phyloP scores from a whole-genome alignment of 331 rosid species.

The Erythrophleum ivorense region DNA sequence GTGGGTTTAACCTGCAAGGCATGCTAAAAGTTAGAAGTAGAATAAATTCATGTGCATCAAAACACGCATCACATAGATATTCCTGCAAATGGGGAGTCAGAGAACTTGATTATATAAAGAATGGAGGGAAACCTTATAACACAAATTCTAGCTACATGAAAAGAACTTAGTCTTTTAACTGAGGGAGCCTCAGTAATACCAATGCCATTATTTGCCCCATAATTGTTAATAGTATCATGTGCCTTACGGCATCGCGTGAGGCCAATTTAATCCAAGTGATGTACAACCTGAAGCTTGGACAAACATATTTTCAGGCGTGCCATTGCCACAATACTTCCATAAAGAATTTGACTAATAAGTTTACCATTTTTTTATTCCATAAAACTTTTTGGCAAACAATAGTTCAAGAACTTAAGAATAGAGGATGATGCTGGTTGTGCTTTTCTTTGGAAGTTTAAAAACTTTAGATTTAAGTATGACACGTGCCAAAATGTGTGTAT shows the following conservation, averaged over 20 bases:
- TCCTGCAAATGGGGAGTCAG: neutral
- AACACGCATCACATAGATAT: constrained; percentile 21
- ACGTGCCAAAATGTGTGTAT: neutral
- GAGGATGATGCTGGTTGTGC: neutral
- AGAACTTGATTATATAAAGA: neutral
- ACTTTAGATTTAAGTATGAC: neutral
- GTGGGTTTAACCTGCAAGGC: constrained; percentile 83
- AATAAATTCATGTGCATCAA: constrained; percentile 25
- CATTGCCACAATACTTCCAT: neutral
- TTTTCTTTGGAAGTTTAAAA: neutral
- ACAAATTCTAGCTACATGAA: neutral
- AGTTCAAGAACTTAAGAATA: neutral
- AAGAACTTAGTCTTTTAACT: neutral
- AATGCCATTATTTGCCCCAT: neutral
- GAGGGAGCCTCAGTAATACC: neutral
- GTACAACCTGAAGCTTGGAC: neutral
- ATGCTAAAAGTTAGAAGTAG: constrained; percentile 33
- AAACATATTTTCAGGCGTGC: neutral
- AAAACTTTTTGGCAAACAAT: neutral
- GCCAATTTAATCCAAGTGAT: constrained; percentile 27
- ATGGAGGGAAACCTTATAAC: neutral
- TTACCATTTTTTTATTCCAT: neutral
- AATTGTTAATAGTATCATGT: neutral
- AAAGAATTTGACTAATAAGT: neutral
- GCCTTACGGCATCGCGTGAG: neutral